Evolutionary conservation across 73 alveolate species (phyloP), one percentile per base, ranked within the genome.

Genomic region (Tetrahymena malaccensis): DNA sequence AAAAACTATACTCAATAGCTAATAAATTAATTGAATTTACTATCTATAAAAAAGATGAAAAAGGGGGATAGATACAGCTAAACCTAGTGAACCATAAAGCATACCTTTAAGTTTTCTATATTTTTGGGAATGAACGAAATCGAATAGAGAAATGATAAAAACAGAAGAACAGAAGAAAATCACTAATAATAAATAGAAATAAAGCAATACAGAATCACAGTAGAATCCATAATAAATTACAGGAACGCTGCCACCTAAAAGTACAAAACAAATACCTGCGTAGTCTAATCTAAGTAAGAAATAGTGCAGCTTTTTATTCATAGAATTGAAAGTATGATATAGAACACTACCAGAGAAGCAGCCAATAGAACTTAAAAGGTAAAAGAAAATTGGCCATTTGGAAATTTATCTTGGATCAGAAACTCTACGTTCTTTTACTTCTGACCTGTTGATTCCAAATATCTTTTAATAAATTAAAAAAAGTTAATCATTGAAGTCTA

Each of bases 261-360:
- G 97, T 40, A 98, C 93, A 83, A 98, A 94, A 5, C 97, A 97
- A 34, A 98, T 98, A 57, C 99, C 99, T 27, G 98, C 99, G 95
- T 98, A 98, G 94, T 98, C 99, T 55, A 98, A 85, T 95, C 99
- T 97, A 94, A 96, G 95, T 55, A 98, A 97, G 35, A 97, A 93
- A n/a, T 95, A 95, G 96, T 94, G 94, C 43, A 89, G 40, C 85
- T 85, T 96, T 94, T 97, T 96, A 83, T 96, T 96, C 44, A 96
- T 96, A 35, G 96, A 97, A 44, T 96, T 94, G 35, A 98, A 96
- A 43, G 97, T 95, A 94, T 98, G 99, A 96, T 97, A 98, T 25
- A 96, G 10, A 2, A 98, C 96, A 93, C 98, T 96, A 40, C 93
- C 94, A 25, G 95, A 94, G 43, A 98, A 93, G 95, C 99, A 98